Evolutionary conservation across 805 yeast species (phyloP), one percentile per base, ranked within the genome.

Genomic region (Priceomyces castillae): DNA sequence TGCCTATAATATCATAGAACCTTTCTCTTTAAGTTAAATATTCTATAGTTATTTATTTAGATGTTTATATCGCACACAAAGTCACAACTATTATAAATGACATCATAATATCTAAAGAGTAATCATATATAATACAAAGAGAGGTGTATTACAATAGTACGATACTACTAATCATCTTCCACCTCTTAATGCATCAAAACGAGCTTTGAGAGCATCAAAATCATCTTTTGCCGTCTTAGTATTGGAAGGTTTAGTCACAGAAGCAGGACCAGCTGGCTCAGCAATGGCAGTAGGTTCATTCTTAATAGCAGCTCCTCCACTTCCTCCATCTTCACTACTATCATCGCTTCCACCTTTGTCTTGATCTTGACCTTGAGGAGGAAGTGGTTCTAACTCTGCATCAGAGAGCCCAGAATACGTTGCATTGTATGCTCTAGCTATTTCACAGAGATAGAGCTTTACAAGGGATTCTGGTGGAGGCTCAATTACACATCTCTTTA

Each of bases 361-460:
- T 23, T 41, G 44, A 37, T 49, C 50, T 4, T 22, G 45, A 16
- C 39, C 42, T 26, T 40, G 43, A 38, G 48, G 50, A 6, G 19
- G 46, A 11, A 41, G 53, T n/a, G 19, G 16, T 17, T 41, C 52
- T 6, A 56, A 62, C n/a, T 59, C 57, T 16, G 48, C 50, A 4
- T 52, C 61, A 28, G 31, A 5, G 44, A 81, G 59, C 11, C 80
- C 83, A 25, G 87, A 80, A 54, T 80, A 90, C 1, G 89, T 85
- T 0, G 82, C 94, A 17, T 76, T 74, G 56, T 90, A 89, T 0
- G 95, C 86, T 40, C 72, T 72, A 1, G 96, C 95, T 47, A 89
- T 89, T 56, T 89, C 97, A 42, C 76, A 69, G 48, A 90, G 67
- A 54, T 90, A 90, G 46, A 86, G 62, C 12, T 74, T 72, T 1